Base-by-base conservation (phyloP, 2,329 filamentous ascomycete species). In the Thelonectria discophora region DNA sequence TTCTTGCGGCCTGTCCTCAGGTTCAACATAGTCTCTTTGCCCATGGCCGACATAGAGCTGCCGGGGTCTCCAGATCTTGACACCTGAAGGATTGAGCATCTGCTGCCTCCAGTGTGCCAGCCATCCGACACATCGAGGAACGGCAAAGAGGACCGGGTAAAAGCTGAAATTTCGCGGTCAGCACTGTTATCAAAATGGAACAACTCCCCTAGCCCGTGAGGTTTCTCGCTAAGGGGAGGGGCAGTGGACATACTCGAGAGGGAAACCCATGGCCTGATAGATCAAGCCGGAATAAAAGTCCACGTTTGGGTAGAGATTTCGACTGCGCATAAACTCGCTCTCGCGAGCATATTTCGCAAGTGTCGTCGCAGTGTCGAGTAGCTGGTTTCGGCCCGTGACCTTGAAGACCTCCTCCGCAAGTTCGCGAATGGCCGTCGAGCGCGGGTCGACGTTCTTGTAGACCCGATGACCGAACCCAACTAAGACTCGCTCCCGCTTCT, bases 401-500 rank as follows among this genome's bases (percentile, higher is more conserved):
- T 76, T 72, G 69, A 84, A 84, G 18, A 84, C 81, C 62, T 81
- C 76, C 55, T 83, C 81, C 32, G 82, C 81, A 1, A 84, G 77
- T 63, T 79, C 72, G 5, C 79, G 76, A 62, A 86, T 83, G 34
- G 81, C 80, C 6, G 77, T 82, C 11, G 78, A 81, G 3, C 84
- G 80, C 5, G 84, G 84, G 63, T 86, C 84, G 0, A 82, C 79
- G 66, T 82, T 84, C 66, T 83, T 81, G 73, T 85, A 85, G 21
- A 84, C 80, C 20, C 83, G 78, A 73, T 86, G 84, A 5, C 84
- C 84, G 68, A 85, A 85, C 7, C 84, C 84, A 24, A 84, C 84
- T 2, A 86, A 78, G 8, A 85, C 80, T 8, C 79, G 76, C 71
- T 86, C 82, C 4, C 81, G 76, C 65, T 69, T 75, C 73, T 85